Conservation (phyloP, 208 protist genomes). For the Wallacemonas rigidus region DNA sequence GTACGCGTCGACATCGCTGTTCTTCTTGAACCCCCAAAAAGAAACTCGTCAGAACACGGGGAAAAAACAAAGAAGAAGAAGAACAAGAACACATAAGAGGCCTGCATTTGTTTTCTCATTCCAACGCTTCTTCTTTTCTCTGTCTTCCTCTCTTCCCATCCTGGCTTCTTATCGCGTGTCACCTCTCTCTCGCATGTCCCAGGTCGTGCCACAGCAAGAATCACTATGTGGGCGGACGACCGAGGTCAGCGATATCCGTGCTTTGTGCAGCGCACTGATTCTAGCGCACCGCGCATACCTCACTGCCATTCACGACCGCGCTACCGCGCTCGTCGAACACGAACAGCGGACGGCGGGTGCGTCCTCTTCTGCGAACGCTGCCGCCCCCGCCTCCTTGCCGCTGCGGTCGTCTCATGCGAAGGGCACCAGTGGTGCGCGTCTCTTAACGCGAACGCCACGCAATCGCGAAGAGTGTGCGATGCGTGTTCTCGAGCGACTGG, state of each 20-base stretch:
- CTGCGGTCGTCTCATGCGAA: too few relatives aligned
- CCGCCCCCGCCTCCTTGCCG: too few relatives aligned
- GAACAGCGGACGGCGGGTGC: too few relatives aligned
- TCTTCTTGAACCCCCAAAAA: too few relatives aligned
- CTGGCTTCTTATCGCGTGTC: background rate
- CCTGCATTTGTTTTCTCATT: too few relatives aligned
- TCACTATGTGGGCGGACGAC: background rate
- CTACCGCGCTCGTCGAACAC: background rate
- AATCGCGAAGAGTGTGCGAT: slow-evolving; percentile 26
- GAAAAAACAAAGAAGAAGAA: too few relatives aligned
- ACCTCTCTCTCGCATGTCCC: background rate
- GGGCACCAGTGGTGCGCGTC: too few relatives aligned
- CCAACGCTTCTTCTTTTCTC: slow-evolving; percentile 12
- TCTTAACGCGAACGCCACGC: background rate
- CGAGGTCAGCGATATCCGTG: background rate
- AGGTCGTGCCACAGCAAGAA: background rate
- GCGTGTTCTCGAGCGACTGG: slow-evolving; percentile 20
- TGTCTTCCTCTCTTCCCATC: background rate
- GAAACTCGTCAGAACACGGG: too few relatives aligned
- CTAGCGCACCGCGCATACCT: background rate
- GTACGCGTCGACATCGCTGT: too few relatives aligned
- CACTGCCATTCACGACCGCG: background rate
- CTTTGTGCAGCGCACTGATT: background rate
- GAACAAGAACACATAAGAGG: too few relatives aligned
- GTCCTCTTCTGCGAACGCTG: too few relatives aligned